A percentile compares a stretch with the other conserved stretches of the same genome.
These are phyloP conservation scores for Drechslera avenae DNA, from an alignment of 2,329 filamentous ascomycete species.

Conservation along the genomic window DNA sequence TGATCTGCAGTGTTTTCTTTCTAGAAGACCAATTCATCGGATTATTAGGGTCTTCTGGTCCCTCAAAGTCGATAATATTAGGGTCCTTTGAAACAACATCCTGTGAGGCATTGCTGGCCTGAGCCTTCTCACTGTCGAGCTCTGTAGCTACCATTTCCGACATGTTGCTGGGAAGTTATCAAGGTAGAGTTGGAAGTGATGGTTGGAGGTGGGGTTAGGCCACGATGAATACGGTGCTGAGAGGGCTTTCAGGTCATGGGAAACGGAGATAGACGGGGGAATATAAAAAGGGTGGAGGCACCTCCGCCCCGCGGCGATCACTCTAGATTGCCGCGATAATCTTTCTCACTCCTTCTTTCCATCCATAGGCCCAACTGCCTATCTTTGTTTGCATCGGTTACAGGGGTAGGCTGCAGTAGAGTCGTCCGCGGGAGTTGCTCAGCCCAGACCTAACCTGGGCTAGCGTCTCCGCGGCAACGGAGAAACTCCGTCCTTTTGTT, in stretches of 20 bases:
- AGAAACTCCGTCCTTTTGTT: neutral
- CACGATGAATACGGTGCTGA: too few relatives aligned
- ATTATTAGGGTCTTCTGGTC: constrained; percentile 38
- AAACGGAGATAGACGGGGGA: too few relatives aligned
- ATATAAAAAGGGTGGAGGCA: too few relatives aligned
- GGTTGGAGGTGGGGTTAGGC: too few relatives aligned
- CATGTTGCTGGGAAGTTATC: neutral
- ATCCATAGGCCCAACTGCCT: too few relatives aligned
- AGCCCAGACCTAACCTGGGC: neutral
- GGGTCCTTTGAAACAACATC: constrained; percentile 37
- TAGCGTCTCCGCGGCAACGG: neutral
- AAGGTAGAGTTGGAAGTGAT: neutral
- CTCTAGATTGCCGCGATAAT: too few relatives aligned
- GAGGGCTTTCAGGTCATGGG: too few relatives aligned
- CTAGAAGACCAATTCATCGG: constrained; percentile 16
- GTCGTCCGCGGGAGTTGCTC: neutral
- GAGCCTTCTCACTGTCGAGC: neutral
- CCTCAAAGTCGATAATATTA: constrained; percentile 62
- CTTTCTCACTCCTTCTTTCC: too few relatives aligned
- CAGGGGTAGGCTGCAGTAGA: neutral
- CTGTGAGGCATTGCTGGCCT: neutral
- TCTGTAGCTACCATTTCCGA: neutral
- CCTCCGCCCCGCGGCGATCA: too few relatives aligned
- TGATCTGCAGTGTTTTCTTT: constrained; percentile 2
- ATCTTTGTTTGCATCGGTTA: too few relatives aligned